Evolutionary conservation across 2,329 filamentous ascomycete species (phyloP).

Genomic region (Acrocalymma vagum): DNA sequence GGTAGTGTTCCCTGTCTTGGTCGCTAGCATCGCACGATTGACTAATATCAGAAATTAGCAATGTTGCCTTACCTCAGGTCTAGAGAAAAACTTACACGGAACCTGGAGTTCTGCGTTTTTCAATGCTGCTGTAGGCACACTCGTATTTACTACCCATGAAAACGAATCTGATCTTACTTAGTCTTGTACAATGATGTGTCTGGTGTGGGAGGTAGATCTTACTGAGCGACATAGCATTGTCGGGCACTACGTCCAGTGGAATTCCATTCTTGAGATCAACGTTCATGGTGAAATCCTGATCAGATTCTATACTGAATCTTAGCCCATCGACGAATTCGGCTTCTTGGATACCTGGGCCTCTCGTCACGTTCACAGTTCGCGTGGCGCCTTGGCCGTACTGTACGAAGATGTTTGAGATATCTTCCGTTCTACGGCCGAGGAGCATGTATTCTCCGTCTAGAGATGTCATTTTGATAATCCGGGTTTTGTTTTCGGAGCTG

Average conservation of each 20-base stretch:
- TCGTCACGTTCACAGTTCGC: conserved; percentile 37
- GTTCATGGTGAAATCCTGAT: conserved; percentile 12
- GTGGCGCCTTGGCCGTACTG: conserved; percentile 43
- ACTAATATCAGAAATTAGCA: too few species aligned
- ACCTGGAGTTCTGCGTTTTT: background rate
- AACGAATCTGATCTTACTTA: conserved; percentile 14
- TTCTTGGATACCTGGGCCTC: conserved; percentile 28
- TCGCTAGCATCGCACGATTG: too few species aligned
- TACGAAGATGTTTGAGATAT: conserved; percentile 42
- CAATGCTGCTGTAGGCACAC: conserved; percentile 5
- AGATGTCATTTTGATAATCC: conserved; percentile 43
- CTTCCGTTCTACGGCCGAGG: conserved; percentile 33
- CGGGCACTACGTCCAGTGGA: conserved; percentile 1
- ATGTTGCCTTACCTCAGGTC: too few species aligned
- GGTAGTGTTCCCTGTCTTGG: too few species aligned
- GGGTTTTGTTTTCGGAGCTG: conserved; percentile 36
- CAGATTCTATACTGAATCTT: conserved; percentile 19
- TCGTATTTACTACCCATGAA: conserved; percentile 18
- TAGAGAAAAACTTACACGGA: conserved; percentile 6
- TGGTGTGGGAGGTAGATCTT: background rate
- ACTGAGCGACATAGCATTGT: conserved; percentile 1
- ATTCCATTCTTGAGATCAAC: conserved; percentile 12
- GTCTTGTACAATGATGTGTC: background rate
- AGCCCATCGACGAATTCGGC: conserved; percentile 40
- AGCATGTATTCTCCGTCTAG: conserved; percentile 43